phyloP scores from a whole-genome alignment of 2,329 filamentous ascomycete genomes.

The Fusarium lateritium region DNA sequence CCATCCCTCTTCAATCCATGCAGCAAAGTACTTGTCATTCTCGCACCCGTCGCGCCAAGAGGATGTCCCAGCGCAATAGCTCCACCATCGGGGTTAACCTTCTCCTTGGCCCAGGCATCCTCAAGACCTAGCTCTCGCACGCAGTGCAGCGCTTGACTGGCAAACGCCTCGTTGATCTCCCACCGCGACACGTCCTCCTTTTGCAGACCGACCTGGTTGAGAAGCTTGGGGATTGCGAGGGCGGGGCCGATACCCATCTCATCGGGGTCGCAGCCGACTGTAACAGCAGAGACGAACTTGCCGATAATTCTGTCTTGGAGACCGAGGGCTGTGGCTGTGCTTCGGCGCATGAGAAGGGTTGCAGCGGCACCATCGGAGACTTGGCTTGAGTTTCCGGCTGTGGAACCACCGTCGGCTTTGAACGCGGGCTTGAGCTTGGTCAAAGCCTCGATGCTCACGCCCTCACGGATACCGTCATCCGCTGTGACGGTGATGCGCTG shows the following conservation, averaged over 20 bases:
- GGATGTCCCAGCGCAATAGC: constrained; percentile 96
- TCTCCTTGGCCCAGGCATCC: constrained; percentile 71
- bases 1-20: constrained; percentile 78
- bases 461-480: constrained; percentile 87
- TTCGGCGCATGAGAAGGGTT: constrained; percentile 86
- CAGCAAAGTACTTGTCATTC: constrained; percentile 81
- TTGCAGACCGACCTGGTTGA: constrained; percentile 76
- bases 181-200: constrained; percentile 83
- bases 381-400: constrained; percentile 89
- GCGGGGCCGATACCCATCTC: constrained; percentile 96
- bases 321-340: constrained; percentile 81
- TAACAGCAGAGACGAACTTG: constrained; percentile 83
- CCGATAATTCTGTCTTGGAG: constrained; percentile 80
- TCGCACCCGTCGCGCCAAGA: constrained; percentile 87
- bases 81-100: constrained; percentile 92
- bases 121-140: constrained; percentile 79
- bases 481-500: constrained; percentile 77
- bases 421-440: constrained; percentile 90
- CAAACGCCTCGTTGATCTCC: constrained; percentile 93
- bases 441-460: constrained; percentile 78
- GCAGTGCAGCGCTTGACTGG: constrained; percentile 78
- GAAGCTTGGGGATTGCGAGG: constrained; percentile 85
- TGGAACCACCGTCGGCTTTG: constrained; percentile 79
- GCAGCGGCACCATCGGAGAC: constrained; percentile 92
- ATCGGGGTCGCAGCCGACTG: constrained; percentile 85